Percentiles rank a stretch among this genome's conserved stretches.
Conservation (phyloP, 192 early-diverging fungal species). For the Polychytrium aggregatum region DNA sequence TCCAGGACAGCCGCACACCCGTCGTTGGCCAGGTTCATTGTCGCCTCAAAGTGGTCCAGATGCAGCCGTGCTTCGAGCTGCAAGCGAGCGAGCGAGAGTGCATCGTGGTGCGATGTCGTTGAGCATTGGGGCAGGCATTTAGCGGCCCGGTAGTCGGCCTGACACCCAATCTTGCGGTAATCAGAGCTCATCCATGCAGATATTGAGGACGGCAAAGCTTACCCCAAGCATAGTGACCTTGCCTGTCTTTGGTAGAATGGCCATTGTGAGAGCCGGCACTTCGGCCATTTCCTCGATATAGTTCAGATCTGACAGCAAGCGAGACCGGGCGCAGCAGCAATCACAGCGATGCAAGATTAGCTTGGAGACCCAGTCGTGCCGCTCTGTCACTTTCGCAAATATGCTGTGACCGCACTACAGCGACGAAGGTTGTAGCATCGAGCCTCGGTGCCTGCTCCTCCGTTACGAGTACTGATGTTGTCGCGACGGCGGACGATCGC, state of each 20-base stretch:
- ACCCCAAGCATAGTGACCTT: slow-evolving; percentile 72
- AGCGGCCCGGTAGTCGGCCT: too few species aligned
- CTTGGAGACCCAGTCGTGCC: too few species aligned
- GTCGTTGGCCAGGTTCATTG: slow-evolving; percentile 50
- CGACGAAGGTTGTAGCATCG: too few species aligned
- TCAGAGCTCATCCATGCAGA: too few species aligned
- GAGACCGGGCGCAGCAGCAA: too few species aligned
- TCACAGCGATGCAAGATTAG: too few species aligned
- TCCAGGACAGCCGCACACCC: slow-evolving; percentile 57
- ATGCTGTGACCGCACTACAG: too few species aligned
- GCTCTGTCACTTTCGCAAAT: too few species aligned
- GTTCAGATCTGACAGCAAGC: slow-evolving; percentile 59
- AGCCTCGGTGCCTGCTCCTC: too few species aligned
- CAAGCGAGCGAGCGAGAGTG: neutral
- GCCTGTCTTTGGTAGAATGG: slow-evolving; percentile 65
- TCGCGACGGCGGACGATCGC: too few species aligned
- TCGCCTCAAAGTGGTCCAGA: slow-evolving; percentile 60
- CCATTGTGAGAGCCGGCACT: slow-evolving; percentile 81
- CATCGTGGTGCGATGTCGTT: neutral
- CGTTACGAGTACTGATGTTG: too few species aligned
- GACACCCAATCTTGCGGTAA: too few species aligned
- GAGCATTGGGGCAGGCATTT: neutral
- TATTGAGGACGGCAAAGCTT: slow-evolving; percentile 2
- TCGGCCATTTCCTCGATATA: slow-evolving; percentile 77
- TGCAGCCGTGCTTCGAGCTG: slow-evolving; percentile 83